phyloP scores from a whole-genome alignment of 495 filamentous ascomycete species.

The Amorphotheca resinae region DNA sequence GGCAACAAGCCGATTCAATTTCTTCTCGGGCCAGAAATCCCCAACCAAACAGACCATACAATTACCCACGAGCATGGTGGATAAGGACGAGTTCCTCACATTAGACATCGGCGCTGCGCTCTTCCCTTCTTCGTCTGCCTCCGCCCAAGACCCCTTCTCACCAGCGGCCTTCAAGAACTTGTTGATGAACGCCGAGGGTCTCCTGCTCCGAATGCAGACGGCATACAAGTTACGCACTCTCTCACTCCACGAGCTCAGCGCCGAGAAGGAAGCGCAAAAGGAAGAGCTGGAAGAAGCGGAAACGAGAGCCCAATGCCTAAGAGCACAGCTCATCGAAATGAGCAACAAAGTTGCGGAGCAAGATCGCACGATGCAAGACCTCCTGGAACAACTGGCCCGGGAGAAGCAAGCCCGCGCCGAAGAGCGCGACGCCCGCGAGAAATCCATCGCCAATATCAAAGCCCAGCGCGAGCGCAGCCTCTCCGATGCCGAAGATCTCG shows the following conservation, averaged over 20 bases:
- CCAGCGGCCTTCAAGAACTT: conserved; percentile 60
- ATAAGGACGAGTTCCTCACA: conserved; percentile 51
- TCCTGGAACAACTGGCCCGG: conserved; percentile 28
- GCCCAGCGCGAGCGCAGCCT: background rate
- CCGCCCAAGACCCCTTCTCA: conserved; percentile 38
- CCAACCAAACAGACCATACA: conserved; percentile 11
- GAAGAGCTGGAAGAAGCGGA: conserved; percentile 71
- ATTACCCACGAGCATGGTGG: conserved; percentile 18
- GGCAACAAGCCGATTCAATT: conserved; percentile 5
- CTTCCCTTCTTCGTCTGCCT: conserved; percentile 37
- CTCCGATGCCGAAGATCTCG: conserved; percentile 34
- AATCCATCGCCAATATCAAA: conserved; percentile 11
- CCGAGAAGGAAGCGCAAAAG: conserved; percentile 49
- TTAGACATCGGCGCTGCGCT: conserved; percentile 52
- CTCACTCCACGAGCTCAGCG: conserved; percentile 43
- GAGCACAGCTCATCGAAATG: conserved; percentile 67
- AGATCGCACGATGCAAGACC: conserved; percentile 47
- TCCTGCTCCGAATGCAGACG: conserved; percentile 51
- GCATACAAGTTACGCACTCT: conserved; percentile 55
- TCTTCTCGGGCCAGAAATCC: conserved; percentile 16
- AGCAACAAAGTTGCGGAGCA: conserved; percentile 33
- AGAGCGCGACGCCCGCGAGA: conserved; percentile 39
- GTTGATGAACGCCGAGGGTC: conserved; percentile 50
- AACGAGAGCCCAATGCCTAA: conserved; percentile 50
- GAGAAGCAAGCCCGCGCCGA: conserved; percentile 44